phyloP scores from a whole-genome alignment of 495 filamentous ascomycete genomes.

The Hyaloscypha hepaticicola region DNA sequence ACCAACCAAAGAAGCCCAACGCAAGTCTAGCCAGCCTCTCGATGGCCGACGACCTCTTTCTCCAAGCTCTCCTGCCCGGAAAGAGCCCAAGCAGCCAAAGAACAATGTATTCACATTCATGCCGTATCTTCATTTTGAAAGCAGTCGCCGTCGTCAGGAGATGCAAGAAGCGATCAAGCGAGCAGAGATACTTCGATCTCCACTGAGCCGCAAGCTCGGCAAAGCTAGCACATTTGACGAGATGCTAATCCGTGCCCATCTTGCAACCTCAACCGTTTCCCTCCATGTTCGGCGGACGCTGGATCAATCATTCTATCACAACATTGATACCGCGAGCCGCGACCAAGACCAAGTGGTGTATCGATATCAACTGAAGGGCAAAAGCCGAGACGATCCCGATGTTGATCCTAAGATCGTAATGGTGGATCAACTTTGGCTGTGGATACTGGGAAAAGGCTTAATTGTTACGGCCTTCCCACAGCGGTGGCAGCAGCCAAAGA shows the following conservation, averaged over 20 bases:
- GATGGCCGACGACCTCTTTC: conserved; percentile 7
- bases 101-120: conserved; percentile 42
- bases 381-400: conserved; percentile 31
- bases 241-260: conserved; percentile 62
- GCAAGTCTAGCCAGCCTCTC: conserved; percentile 11
- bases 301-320: conserved; percentile 71
- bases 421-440: conserved; percentile 76
- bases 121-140: conserved; percentile 71
- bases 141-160: conserved; percentile 50
- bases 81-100: conserved; percentile 15
- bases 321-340: conserved; percentile 63
- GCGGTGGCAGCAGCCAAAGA: conserved; percentile 68
- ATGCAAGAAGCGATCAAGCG: conserved; percentile 61
- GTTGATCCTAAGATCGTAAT: conserved; percentile 69
- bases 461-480: conserved; percentile 69
- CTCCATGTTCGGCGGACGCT: conserved; percentile 68
- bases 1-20: conserved; percentile 12
- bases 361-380: conserved; percentile 49
- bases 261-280: conserved; percentile 50
- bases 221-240: conserved; percentile 51
- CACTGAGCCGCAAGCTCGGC: conserved; percentile 29
- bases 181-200: conserved; percentile 34
- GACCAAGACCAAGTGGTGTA: conserved; percentile 72
- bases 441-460: conserved; percentile 60
- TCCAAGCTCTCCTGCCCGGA: conserved; percentile 11